These are phyloP conservation scores for Porodaedalea pini DNA, from an alignment of 1,284 basidiomycete genomes.

Conservation along the genomic window DNA sequence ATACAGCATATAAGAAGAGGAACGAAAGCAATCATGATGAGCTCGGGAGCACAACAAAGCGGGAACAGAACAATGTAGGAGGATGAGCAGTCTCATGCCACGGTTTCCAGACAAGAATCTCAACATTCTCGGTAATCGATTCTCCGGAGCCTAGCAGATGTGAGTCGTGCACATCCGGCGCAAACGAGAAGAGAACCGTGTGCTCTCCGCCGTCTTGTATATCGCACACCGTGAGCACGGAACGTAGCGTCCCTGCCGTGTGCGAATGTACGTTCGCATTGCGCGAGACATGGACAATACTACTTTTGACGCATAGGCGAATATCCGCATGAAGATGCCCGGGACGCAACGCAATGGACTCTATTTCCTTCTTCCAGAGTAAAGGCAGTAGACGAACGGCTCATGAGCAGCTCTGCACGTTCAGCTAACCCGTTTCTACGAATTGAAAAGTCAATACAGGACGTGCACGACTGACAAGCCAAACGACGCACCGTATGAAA, in stretches of 20 bases:
- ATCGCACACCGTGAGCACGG: constrained; percentile 8
- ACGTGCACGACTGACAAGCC: background rate
- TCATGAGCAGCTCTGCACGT: constrained; percentile 38
- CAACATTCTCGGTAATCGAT: constrained; percentile 26
- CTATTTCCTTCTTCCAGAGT: constrained; percentile 46
- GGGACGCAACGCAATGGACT: constrained; percentile 24
- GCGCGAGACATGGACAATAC: constrained; percentile 30
- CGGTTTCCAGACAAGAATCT: constrained; percentile 31
- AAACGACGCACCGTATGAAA: constrained; percentile 32
- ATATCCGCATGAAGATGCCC: constrained; percentile 31
- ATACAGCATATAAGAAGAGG: no score
- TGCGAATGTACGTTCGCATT: constrained; percentile 6
- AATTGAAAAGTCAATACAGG: background rate
- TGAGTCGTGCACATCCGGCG: constrained; percentile 18
- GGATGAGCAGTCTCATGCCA: constrained; percentile 29
- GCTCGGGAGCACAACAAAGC: background rate
- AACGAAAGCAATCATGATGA: background rate
- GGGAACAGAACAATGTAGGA: constrained; percentile 4
- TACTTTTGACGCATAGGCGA: constrained; percentile 33
- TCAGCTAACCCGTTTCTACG: constrained; percentile 49
- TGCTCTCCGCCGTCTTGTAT: constrained; percentile 27
- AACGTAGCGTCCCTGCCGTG: constrained; percentile 5
- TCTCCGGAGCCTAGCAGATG: constrained; percentile 23
- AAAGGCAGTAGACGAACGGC: constrained; percentile 39
- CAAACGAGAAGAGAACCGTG: constrained; percentile 30